These are phyloP conservation scores for Linderina pennispora DNA, from an alignment of 192 early-diverging fungal species.

Conservation along the genomic window DNA sequence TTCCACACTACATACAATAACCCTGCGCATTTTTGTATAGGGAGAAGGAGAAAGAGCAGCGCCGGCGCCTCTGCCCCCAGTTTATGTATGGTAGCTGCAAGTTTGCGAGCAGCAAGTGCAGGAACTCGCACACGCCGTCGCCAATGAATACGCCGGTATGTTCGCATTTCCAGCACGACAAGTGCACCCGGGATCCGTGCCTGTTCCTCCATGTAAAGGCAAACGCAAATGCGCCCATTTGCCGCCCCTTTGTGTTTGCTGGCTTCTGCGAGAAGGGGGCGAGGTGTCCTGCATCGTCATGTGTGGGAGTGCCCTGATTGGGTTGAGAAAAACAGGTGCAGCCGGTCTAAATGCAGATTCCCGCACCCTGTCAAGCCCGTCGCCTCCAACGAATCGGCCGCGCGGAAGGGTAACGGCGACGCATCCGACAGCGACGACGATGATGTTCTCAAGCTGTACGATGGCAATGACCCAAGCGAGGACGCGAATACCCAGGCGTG, in stretches of 20 bases:
- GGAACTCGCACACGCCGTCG: constrained; percentile 51
- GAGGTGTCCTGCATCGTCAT: constrained; percentile 54
- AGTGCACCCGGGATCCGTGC: constrained; percentile 51
- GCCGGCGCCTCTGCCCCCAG: constrained; percentile 21
- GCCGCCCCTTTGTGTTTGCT: constrained; percentile 55
- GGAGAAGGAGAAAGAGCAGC: too few relatives aligned
- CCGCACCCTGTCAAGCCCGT: constrained; percentile 42
- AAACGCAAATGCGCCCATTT: constrained; percentile 55
- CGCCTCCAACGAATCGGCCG: constrained; percentile 10
- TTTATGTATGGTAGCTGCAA: constrained; percentile 25
- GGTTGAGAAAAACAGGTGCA: constrained; percentile 55
- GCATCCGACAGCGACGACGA: constrained; percentile 37
- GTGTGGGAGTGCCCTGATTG: constrained; percentile 67
- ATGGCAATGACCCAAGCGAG: constrained; percentile 39
- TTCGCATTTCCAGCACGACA: constrained; percentile 57
- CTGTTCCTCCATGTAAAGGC: constrained; percentile 53
- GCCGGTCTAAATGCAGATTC: constrained; percentile 49
- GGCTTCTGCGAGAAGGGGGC: constrained; percentile 56
- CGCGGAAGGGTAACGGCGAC: constrained; percentile 6
- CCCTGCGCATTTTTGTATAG: too few relatives aligned
- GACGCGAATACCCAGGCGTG: too few relatives aligned
- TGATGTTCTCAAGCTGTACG: constrained; percentile 45
- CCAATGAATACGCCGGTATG: constrained; percentile 57
- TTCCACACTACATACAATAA: too few relatives aligned
- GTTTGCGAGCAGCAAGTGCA: constrained; percentile 29